These are phyloP conservation scores for Phallus indusiatus DNA, from an alignment of 768 basidiomycete genomes.

Conservation along the genomic window DNA sequence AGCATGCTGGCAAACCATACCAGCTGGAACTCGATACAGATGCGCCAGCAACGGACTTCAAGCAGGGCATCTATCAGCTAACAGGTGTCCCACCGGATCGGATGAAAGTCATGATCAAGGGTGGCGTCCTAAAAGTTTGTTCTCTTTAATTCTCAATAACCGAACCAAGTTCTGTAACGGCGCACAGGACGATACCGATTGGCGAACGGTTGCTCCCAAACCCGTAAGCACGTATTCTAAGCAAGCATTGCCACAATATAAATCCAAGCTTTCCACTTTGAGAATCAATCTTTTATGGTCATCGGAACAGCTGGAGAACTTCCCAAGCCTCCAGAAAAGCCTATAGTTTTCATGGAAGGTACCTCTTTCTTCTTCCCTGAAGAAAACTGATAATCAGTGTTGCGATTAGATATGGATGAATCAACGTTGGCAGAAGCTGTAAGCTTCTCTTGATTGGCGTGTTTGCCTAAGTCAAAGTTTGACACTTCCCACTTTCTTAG, in stretches of 20 bases:
- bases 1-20: conserved; percentile 79
- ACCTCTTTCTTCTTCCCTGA: conserved; percentile 9
- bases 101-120: conserved; percentile 98
- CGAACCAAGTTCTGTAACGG: background rate
- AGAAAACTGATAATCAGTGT: background rate
- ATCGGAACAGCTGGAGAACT: conserved; percentile 91
- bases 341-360: conserved; percentile 82
- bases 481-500: conserved; percentile 26
- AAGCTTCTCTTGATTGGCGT: conserved; percentile 16
- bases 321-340: conserved; percentile 76
- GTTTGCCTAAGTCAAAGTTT: conserved; percentile 1
- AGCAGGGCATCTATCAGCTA: conserved; percentile 66
- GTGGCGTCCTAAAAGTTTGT: conserved; percentile 77
- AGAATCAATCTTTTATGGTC: conserved; percentile 89
- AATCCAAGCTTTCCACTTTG: background rate
- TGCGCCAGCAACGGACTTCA: conserved; percentile 64
- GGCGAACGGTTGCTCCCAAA: conserved; percentile 79
- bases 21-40: conserved; percentile 65
- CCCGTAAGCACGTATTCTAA: conserved; percentile 38
- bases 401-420: conserved; percentile 70
- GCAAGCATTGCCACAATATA: background rate
- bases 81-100: conserved; percentile 86
- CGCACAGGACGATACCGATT: conserved; percentile 75
- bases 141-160: background rate
- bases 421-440: conserved; percentile 72